Base-by-base conservation (phyloP, 306 rosid genomes). In the Adenanthera pavonina region DNA sequence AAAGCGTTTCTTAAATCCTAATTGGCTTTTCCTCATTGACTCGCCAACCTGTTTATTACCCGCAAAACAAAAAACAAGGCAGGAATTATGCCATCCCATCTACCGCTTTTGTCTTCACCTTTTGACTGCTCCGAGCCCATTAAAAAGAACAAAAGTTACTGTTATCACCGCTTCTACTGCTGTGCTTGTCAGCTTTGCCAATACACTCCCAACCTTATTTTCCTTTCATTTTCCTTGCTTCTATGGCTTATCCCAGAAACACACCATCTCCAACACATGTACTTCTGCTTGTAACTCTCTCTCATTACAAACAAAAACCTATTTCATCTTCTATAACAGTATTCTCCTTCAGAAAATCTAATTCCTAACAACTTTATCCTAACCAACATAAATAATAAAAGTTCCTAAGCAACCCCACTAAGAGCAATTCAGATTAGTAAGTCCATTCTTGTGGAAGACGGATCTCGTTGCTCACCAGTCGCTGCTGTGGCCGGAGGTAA, bases 381-480 rank as follows among this genome's bases (percentile, higher is more conserved):
- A 35, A 17, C 20, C 17, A 2, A 54, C 56, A 25, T 25, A 25
- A 25, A 25, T 25, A 72, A 54, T 11, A 56, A 6, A 35, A 16
- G 2, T 43, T 4, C 84, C 60, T 44, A n/a, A 48, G 70, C 36
- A 48, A 66, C 16, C 16, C 65, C 40, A 16, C 69, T 25, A 25
- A 14, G 19, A 2, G 19, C 16, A n/a, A 7, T 16, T 38, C 15
- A 2, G 61, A 52, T 85, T 70, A 90, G 34, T 93, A 93, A 44
- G 94, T 89, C 97, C 97, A 93, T 53, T 94, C 98, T 35, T 82
- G 89, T 4, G 98, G 98, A 11, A 94, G 85, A 75, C 83, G 83
- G 72, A 92, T 85, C 78, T 91, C 97, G 25, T 84, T 87, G 82
- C 56, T 90, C 73, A 47, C 70, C 8, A 53, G 79, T 38, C 85